Evolutionary conservation across 768 basidiomycete genomes (phyloP).

Genomic region (Russula sp.): DNA sequence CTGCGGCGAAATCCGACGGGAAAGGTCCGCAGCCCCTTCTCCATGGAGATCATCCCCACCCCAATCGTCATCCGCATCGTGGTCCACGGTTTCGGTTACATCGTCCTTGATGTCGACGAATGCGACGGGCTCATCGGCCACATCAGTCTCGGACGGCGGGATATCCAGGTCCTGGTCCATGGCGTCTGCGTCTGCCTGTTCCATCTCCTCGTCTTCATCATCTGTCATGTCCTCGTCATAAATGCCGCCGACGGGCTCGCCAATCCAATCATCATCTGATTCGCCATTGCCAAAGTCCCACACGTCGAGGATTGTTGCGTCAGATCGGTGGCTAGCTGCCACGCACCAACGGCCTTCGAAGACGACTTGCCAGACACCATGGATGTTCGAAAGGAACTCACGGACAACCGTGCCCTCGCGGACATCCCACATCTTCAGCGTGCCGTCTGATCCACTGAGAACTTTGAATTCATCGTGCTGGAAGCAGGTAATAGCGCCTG

Average conservation of each 20-base stretch:
- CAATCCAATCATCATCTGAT: slow-evolving; percentile 72
- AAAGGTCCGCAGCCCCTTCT: background rate
- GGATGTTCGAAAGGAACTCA: slow-evolving; percentile 86
- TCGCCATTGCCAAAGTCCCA: slow-evolving; percentile 80
- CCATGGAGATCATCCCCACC: slow-evolving; percentile 5
- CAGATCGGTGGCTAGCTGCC: slow-evolving; percentile 80
- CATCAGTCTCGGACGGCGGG: slow-evolving; percentile 24
- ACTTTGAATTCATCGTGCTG: slow-evolving; percentile 98
- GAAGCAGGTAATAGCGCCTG: slow-evolving; percentile 98
- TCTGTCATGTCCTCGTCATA: slow-evolving; percentile 66
- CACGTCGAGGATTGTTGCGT: slow-evolving; percentile 76
- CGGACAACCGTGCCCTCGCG: slow-evolving; percentile 79
- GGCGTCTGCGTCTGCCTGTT: slow-evolving; percentile 57
- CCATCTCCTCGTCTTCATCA: slow-evolving; percentile 45
- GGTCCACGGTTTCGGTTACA: slow-evolving; percentile 5
- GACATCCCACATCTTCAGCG: slow-evolving; percentile 97
- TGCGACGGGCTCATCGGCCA: slow-evolving; percentile 25
- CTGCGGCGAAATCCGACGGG: background rate
- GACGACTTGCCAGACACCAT: slow-evolving; percentile 96
- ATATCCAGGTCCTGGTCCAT: slow-evolving; percentile 63
- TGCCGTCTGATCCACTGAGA: slow-evolving; percentile 90
- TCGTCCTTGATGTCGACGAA: slow-evolving; percentile 18
- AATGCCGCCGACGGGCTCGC: slow-evolving; percentile 67
- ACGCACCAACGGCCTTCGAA: slow-evolving; percentile 94
- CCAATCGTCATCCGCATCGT: slow-evolving; percentile 15